Base-by-base conservation (phyloP, 202 grass and related monocot genomes). In the Setaria viridis region DNA sequence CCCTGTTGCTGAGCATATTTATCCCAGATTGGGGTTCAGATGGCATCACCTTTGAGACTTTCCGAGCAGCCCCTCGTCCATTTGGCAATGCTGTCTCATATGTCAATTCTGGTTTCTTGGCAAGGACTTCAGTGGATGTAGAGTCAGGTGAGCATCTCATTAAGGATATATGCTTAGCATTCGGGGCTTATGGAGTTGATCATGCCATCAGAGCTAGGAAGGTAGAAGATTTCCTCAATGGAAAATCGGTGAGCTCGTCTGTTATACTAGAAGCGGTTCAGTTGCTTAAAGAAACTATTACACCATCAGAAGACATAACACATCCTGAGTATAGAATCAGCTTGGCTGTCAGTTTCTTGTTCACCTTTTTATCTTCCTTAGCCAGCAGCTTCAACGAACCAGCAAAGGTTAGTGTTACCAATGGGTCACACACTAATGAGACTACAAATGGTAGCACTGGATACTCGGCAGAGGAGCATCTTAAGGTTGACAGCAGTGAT, bases 81-180 rank as follows among this genome's bases (percentile, higher is more conserved):
- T 72, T 94, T 72, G 95, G 95, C 34, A 97, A 97, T 93, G 91
- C 91, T 30, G 80, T 97, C 3, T 86, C 95, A n/a, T 97, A 93
- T 85, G 80, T 91, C 46, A 97, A 97, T 80, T 84, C 90, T 82
- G 88, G 92, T 72, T 97, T 95, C 89, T 80, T 95, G 68, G 95
- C 87, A 56, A 86, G 74, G 57, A 93, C 75, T 72, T 79, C 79
- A 41, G 47, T 46, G 34, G 81, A 83, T 86, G 73, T 67, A 80
- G 55, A 71, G 49, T 86, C 88, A 71, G 86, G 84, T 9, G 67
- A 78, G 12, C 59, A 78, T 66, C 17, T 94, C 34, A 77, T 93
- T 25, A 76, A 94, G 62, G 90, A 91, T 73, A 49, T 98, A 62
- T 67, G 70, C 9, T 82, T 98, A n/a, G 91, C 87, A 3, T 98